Evolutionary conservation across 2,329 filamentous ascomycete species (phyloP).

Genomic region (Alternaria solani): DNA sequence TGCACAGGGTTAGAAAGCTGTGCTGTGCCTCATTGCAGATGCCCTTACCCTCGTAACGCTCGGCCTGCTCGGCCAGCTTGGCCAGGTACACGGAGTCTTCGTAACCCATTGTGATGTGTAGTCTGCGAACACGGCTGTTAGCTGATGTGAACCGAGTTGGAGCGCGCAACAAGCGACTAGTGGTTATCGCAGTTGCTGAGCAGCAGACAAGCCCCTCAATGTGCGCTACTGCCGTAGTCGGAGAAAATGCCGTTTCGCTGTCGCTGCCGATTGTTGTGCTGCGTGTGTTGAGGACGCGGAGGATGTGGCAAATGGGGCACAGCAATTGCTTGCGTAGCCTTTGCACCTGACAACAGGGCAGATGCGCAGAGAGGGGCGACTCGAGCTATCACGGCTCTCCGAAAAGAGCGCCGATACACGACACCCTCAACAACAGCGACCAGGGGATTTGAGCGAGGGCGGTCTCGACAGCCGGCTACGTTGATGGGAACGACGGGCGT

Average conservation of each 20-base stretch:
- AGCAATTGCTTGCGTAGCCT: slow-evolving; percentile 31
- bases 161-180: slow-evolving; percentile 22
- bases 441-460: slow-evolving; percentile 13
- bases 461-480: slow-evolving; percentile 19
- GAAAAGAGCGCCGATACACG: slow-evolving; percentile 19
- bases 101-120: slow-evolving; percentile 83
- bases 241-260: slow-evolving; percentile 14
- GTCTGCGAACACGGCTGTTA: slow-evolving; percentile 38
- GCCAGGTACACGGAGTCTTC: slow-evolving; percentile 99
- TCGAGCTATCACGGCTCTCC: slow-evolving; percentile 27
- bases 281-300: slow-evolving; percentile 1
- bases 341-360: slow-evolving; percentile 19
- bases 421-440: slow-evolving; percentile 17
- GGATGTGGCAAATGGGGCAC: slow-evolving; percentile 16
- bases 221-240: slow-evolving; percentile 22
- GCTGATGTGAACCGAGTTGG: slow-evolving; percentile 22
- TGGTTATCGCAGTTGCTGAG: slow-evolving; percentile 21
- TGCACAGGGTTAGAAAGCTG: slow-evolving; percentile 27
- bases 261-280: neutral
- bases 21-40: slow-evolving; percentile 7
- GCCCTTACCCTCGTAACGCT: slow-evolving; percentile 93
- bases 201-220: slow-evolving; percentile 28
- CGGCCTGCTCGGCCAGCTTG: slow-evolving; percentile 99
- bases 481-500: slow-evolving; percentile 31
- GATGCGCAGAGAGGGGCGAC: slow-evolving; percentile 43